Base-by-base conservation (phyloP, 768 basidiomycete genomes). In the Collybia mongolica region DNA sequence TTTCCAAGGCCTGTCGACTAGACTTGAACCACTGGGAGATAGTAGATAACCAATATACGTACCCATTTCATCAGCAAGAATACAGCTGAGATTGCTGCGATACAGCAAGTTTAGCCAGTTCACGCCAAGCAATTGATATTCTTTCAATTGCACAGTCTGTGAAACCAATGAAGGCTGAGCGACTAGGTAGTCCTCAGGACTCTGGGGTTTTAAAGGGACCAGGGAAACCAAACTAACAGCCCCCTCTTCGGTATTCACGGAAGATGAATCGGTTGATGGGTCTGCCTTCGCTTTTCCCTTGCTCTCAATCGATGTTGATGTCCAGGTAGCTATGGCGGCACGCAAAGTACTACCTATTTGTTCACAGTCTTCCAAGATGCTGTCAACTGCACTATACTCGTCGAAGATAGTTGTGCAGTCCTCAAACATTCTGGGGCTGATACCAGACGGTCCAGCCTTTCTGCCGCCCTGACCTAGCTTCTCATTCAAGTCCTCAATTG, bases 1-100 rank as follows among this genome's bases (percentile, higher is more conserved):
- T 99, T 99, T 22, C 97, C 97, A 55, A 99, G 84, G 61, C 96
- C 96, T 97, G 41, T 14, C 3, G 11, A 22, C 48, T 46, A 17
- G 51, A 28, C 3, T 20, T 24, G 28, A 15, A 48, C 19, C 24
- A 52, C 60, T 24, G 56, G 48, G 32, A 28, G 18, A 48, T 28
- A 20, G 28, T 44, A 35, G 41, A 46, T 38, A 22, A 55, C 37
- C 20, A 24, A 41, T 37, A 26, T 46, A 77, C 82, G 59, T 68
- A 91, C 96, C 96, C 97, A 99, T 99, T 68, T 99, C 97, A 67
- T 99, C 97, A 2, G 97, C 97, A 38, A 99, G 79, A 63, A 99
- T 98, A 67, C 96, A 98, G 55, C 93, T 95, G 44, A 90, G 77
- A 51, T 80, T 79, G 60, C 81, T 84, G 51, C 75, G 77, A 67